phyloP scores from a whole-genome alignment of 2,329 filamentous ascomycete species.

The Paracoccidioides lutzii region DNA sequence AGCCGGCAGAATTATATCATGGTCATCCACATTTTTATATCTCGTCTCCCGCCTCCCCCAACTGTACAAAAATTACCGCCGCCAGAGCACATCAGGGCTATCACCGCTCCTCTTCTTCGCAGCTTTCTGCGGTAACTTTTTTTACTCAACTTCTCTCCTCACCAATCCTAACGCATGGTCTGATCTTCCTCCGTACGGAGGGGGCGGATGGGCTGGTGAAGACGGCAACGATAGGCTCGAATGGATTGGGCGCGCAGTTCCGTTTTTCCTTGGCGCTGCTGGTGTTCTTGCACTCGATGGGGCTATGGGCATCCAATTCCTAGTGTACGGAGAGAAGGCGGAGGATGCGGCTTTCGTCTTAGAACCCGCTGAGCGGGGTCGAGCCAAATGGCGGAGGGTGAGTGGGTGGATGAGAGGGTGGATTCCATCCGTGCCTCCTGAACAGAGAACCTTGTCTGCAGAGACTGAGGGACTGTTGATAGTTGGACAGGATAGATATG shows the following conservation, averaged over 20 bases:
- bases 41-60: slow-evolving; percentile 50
- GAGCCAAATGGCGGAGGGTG: slow-evolving; percentile 42
- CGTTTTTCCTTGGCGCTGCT: slow-evolving; percentile 54
- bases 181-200: slow-evolving; percentile 43
- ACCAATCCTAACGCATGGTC: slow-evolving; percentile 53
- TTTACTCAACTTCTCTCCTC: slow-evolving; percentile 50
- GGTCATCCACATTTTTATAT: slow-evolving; percentile 45
- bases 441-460: slow-evolving; percentile 14
- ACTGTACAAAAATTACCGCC: slow-evolving; percentile 51
- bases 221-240: slow-evolving; percentile 41
- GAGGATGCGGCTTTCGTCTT: slow-evolving; percentile 36
- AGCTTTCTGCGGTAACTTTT: slow-evolving; percentile 55
- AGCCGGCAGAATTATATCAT: slow-evolving; percentile 41
- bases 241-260: slow-evolving; percentile 47
- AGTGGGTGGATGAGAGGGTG: slow-evolving; percentile 55
- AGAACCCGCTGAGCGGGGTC: slow-evolving; percentile 22
- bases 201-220: slow-evolving; percentile 46
- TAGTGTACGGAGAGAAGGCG: slow-evolving; percentile 41
- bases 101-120: slow-evolving; percentile 51
- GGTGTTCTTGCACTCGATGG: slow-evolving; percentile 51
- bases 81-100: slow-evolving; percentile 51
- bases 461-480: slow-evolving; percentile 23
- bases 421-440: slow-evolving; percentile 41
- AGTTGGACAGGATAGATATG: slow-evolving; percentile 20
- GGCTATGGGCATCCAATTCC: slow-evolving; percentile 50